These are phyloP conservation scores for Rhizomucor pusillus DNA, from an alignment of 371 early-diverging fungal genomes.

Conservation along the genomic window DNA sequence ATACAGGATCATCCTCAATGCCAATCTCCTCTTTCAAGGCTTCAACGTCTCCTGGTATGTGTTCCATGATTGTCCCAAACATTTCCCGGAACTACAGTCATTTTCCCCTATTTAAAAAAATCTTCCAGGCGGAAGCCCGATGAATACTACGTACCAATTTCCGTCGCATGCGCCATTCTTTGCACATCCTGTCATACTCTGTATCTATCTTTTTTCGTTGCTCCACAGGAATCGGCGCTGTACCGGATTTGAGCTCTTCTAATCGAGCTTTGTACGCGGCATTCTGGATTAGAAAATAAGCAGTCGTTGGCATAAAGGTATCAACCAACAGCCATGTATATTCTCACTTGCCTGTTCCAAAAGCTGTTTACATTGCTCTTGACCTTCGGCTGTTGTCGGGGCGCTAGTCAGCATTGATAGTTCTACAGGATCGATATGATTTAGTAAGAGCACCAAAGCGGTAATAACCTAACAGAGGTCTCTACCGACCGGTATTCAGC, in stretches of 20 bases:
- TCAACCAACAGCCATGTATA: not conserved
- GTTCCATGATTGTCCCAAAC: conserved; percentile 12
- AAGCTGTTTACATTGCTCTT: not conserved
- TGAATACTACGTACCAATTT: conserved; percentile 7
- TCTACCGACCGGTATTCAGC: not conserved
- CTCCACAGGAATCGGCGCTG: conserved; percentile 1
- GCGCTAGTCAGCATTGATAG: conserved; percentile 4
- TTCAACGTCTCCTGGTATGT: conserved; percentile 6
- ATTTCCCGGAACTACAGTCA: conserved; percentile 11
- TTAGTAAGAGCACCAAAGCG: not conserved
- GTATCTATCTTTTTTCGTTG: conserved; percentile 6
- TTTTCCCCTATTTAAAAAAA: not conserved
- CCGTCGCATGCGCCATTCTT: conserved; percentile 17
- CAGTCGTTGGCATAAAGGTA: not conserved
- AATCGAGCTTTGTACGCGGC: conserved; percentile 5
- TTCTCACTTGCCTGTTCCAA: conserved; percentile 4
- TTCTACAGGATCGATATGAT: not conserved
- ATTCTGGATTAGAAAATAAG: conserved; percentile 1
- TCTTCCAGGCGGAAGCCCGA: not conserved
- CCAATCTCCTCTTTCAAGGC: conserved; percentile 17
- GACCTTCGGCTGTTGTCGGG: conserved; percentile 6
- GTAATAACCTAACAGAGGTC: not conserved
- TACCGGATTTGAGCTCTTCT: conserved; percentile 4
- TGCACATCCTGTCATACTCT: conserved; percentile 1
- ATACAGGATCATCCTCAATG: conserved; percentile 12